Conservation (phyloP, 208 protist genomes). For the Blastocrithidia nonstop region DNA sequence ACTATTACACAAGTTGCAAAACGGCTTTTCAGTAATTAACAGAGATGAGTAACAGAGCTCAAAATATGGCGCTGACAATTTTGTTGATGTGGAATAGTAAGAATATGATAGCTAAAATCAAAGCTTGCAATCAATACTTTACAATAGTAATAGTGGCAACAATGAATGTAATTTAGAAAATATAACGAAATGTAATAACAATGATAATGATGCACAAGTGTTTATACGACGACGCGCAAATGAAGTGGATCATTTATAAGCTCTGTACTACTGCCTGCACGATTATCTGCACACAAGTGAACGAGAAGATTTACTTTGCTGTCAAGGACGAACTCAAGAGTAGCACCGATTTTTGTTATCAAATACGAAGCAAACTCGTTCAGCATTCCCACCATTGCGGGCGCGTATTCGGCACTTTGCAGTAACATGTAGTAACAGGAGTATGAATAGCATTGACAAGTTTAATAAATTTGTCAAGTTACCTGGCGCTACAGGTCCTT, state of each 20-base stretch:
- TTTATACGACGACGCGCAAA: conserved; percentile 17
- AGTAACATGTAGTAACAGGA: conserved; percentile 56
- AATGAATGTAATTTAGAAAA: too few relatives aligned
- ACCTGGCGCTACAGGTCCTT: too few relatives aligned
- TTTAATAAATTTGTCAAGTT: too few relatives aligned
- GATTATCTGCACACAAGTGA: conserved; percentile 3
- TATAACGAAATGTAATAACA: neutral
- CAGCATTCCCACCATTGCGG: conserved; percentile 12
- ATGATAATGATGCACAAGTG: conserved; percentile 5
- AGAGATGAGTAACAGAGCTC: neutral
- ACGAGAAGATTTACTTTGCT: neutral
- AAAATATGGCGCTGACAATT: conserved; percentile 3
- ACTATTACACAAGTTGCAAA: conserved; percentile 8
- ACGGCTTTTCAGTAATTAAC: neutral
- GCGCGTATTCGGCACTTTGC: conserved; percentile 59
- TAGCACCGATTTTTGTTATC: neutral
- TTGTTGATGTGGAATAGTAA: neutral
- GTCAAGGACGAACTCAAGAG: neutral
- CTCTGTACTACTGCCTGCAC: conserved; percentile 20
- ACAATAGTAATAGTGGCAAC: neutral
- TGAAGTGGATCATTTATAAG: conserved; percentile 35
- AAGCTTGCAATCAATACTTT: too few relatives aligned
- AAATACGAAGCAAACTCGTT: neutral
- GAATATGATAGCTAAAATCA: too few relatives aligned
- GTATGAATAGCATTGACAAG: conserved; percentile 37